A percentile compares a stretch with the other conserved stretches of the same genome.
Conservation (phyloP, 768 basidiomycete species). For the Ramaria rubella region DNA sequence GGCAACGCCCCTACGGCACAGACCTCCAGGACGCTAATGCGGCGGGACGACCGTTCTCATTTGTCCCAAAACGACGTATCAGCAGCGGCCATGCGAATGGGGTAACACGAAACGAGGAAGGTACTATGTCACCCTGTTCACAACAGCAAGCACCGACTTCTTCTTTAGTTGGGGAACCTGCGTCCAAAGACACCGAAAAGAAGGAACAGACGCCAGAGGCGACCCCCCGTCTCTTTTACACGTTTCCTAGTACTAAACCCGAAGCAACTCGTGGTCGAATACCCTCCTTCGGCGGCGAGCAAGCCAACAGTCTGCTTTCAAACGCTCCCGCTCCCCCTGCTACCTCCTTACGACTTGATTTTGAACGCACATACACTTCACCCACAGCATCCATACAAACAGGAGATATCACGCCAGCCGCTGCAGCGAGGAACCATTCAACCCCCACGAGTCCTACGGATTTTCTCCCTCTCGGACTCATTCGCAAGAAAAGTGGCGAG, state of each 20-base stretch:
- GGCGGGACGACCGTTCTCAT: constrained; percentile 3
- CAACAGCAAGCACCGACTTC: too few relatives aligned
- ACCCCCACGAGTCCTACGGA: neutral
- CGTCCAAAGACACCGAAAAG: neutral
- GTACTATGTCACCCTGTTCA: too few relatives aligned
- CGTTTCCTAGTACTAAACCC: neutral
- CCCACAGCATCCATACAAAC: too few relatives aligned
- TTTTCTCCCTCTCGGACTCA: constrained; percentile 25
- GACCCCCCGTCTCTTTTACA: neutral
- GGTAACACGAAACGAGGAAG: neutral
- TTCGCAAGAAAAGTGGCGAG: constrained; percentile 93
- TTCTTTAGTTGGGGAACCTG: neutral
- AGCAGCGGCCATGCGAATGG: neutral
- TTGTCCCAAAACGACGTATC: neutral
- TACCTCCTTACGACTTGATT: too few relatives aligned
- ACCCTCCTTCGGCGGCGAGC: too few relatives aligned
- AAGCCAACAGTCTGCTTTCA: too few relatives aligned
- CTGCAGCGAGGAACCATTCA: too few relatives aligned
- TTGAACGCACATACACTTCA: too few relatives aligned
- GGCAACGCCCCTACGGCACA: neutral
- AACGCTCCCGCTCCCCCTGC: neutral
- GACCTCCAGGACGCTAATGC: neutral
- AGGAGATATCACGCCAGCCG: too few relatives aligned
- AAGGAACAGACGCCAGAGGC: neutral
- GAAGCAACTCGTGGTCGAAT: neutral